A percentile compares a stretch with the other conserved stretches of the same genome.
Conservation (phyloP, 371 early-diverging fungal genomes). For the Mucor velutinosus region DNA sequence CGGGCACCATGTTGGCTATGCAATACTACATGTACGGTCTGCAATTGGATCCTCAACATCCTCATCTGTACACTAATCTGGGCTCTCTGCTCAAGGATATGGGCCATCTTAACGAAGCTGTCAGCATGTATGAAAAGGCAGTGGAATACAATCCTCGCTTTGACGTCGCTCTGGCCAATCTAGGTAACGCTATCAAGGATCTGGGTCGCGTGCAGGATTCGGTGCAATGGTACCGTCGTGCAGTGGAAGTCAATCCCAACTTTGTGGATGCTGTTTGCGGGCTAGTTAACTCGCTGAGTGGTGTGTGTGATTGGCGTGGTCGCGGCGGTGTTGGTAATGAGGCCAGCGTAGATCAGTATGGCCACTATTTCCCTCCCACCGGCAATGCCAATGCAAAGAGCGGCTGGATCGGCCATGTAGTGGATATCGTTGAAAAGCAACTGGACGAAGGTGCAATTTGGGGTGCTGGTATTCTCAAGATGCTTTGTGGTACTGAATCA, state of each 20-base stretch:
- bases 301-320: conserved; percentile 91
- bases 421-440: conserved; percentile 80
- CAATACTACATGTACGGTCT: conserved; percentile 90
- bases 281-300: conserved; percentile 82
- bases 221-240: conserved; percentile 82
- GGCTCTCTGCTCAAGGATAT: conserved; percentile 88
- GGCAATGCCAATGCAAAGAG: conserved; percentile 30
- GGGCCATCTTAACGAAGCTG: conserved; percentile 82
- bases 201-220: conserved; percentile 88
- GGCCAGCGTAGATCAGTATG: conserved; percentile 43
- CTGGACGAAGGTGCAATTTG: conserved; percentile 67
- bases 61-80: conserved; percentile 88
- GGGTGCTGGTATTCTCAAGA: conserved; percentile 53
- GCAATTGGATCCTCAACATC: conserved; percentile 80
- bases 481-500: conserved; percentile 1
- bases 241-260: conserved; percentile 85
- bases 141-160: conserved; percentile 85
- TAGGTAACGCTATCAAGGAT: conserved; percentile 91
- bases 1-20: conserved; percentile 72
- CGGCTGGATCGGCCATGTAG: conserved; percentile 84
- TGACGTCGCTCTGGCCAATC: conserved; percentile 89
- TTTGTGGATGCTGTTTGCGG: conserved; percentile 94
- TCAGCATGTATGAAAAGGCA: conserved; percentile 88
- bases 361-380: conserved; percentile 30
- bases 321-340: conserved; percentile 62